Percentiles rank a stretch among this genome's conserved stretches.
Evolutionary conservation across 1,139 yeast genomes (phyloP).

Genomic region (Geotrichum restrictum): DNA sequence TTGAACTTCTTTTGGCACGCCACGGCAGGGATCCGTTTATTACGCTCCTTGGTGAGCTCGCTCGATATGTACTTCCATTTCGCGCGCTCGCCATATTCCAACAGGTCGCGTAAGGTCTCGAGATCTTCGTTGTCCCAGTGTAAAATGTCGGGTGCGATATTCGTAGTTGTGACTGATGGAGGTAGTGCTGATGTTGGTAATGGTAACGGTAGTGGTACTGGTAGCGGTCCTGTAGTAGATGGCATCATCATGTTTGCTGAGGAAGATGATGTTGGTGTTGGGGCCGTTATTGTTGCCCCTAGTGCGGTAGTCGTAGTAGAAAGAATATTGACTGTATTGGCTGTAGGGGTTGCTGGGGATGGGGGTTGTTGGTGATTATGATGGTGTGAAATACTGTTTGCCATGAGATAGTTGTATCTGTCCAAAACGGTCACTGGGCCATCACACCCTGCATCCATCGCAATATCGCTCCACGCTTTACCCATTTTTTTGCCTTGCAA

Average conservation of each 20-base stretch:
- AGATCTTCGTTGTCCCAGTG: slow-evolving; percentile 39
- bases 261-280: too few species aligned
- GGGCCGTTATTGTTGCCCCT: too few species aligned
- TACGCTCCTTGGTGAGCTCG: slow-evolving; percentile 30
- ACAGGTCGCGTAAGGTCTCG: slow-evolving; percentile 36
- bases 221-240: not conserved
- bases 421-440: slow-evolving; percentile 11
- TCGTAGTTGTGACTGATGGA: not conserved
- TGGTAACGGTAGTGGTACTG: not conserved
- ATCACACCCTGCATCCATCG: slow-evolving; percentile 14
- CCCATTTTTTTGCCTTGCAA: slow-evolving; percentile 16
- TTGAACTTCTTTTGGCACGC: slow-evolving; percentile 44
- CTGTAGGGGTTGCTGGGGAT: too few species aligned
- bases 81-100: slow-evolving; percentile 41
- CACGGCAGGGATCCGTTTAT: slow-evolving; percentile 40
- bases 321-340: too few species aligned
- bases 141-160: not conserved
- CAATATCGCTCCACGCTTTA: slow-evolving; percentile 15
- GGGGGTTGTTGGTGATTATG: too few species aligned
- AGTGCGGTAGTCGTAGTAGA: too few species aligned
- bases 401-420: slow-evolving; percentile 15
- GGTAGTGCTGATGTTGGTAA: not conserved
- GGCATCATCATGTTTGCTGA: too few species aligned
- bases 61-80: slow-evolving; percentile 44
- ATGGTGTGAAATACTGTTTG: not conserved